phyloP scores from a whole-genome alignment of 371 early-diverging fungal genomes.

The Mortierella sp. region DNA sequence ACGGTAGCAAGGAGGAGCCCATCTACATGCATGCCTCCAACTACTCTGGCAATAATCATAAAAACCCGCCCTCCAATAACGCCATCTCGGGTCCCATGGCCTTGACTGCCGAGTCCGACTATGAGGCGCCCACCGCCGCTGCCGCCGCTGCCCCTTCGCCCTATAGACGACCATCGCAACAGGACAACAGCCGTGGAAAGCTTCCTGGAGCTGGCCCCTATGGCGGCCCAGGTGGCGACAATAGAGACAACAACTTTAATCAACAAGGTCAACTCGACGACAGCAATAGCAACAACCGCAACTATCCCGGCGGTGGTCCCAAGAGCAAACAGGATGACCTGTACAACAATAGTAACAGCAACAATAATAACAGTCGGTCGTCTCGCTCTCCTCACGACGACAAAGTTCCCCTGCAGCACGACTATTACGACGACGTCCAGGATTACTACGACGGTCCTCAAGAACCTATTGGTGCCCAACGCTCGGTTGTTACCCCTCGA shows the following conservation, averaged over 20 bases:
- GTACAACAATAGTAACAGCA: not conserved
- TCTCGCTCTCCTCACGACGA: constrained; percentile 5
- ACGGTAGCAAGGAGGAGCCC: constrained; percentile 24
- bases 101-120: constrained; percentile 24
- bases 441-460: constrained; percentile 28
- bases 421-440: constrained; percentile 24
- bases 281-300: not conserved
- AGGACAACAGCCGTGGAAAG: not conserved
- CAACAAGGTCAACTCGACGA: not conserved
- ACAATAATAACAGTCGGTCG: not conserved
- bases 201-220: constrained; percentile 14
- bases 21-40: constrained; percentile 40
- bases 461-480: constrained; percentile 33
- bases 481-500: not conserved
- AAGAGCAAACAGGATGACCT: constrained; percentile 2
- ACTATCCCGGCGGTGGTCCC: not conserved
- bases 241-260: constrained; percentile 1
- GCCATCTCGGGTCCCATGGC: constrained; percentile 43
- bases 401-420: constrained; percentile 22
- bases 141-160: not conserved
- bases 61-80: constrained; percentile 7
- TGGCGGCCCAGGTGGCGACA: constrained; percentile 2
- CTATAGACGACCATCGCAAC: constrained; percentile 9
- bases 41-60: constrained; percentile 23
- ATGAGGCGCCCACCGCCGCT: not conserved